phyloP scores from a whole-genome alignment of 2,329 filamentous ascomycete species.

The Podosphaera aphanis region DNA sequence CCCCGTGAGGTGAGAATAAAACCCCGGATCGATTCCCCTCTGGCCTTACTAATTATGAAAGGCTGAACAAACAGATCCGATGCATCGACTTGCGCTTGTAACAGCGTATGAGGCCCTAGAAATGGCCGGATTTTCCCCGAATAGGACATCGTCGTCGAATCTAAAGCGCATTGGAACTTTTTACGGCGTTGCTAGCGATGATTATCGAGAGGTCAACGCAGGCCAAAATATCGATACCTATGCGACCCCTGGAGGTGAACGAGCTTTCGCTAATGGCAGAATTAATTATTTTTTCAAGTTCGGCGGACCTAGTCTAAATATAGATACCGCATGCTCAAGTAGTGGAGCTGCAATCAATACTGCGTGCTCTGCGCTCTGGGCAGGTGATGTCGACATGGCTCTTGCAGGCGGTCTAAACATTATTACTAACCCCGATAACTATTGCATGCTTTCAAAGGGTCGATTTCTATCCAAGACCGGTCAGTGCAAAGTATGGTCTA shows the following conservation, averaged over 20 bases:
- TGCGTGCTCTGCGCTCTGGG: constrained; percentile 13
- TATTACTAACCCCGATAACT: constrained; percentile 15
- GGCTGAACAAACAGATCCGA: constrained; percentile 45
- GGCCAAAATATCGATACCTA: constrained; percentile 15
- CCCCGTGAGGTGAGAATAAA: constrained; percentile 40
- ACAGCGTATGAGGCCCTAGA: constrained; percentile 67
- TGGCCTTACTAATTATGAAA: not conserved
- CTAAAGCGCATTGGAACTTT: constrained; percentile 21
- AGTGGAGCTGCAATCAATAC: constrained; percentile 18
- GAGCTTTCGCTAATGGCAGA: constrained; percentile 16
- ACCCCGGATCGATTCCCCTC: not conserved
- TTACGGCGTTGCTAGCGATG: constrained; percentile 15
- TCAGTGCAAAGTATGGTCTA: constrained; percentile 25
- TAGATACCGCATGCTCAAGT: constrained; percentile 21
- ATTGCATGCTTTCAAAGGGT: constrained; percentile 13
- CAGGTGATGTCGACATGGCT: constrained; percentile 14
- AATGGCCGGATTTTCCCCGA: constrained; percentile 47
- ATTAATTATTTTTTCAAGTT: constrained; percentile 22
- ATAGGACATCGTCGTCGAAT: constrained; percentile 13
- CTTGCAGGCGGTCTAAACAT: constrained; percentile 14
- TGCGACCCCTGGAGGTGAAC: constrained; percentile 13
- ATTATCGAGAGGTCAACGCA: constrained; percentile 15
- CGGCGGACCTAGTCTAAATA: constrained; percentile 19
- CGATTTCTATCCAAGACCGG: constrained; percentile 18
- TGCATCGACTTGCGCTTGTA: constrained; percentile 52